Evolutionary conservation across 768 basidiomycete genomes (phyloP), one percentile per base, ranked within the genome.

Genomic region (Russula lepida): DNA sequence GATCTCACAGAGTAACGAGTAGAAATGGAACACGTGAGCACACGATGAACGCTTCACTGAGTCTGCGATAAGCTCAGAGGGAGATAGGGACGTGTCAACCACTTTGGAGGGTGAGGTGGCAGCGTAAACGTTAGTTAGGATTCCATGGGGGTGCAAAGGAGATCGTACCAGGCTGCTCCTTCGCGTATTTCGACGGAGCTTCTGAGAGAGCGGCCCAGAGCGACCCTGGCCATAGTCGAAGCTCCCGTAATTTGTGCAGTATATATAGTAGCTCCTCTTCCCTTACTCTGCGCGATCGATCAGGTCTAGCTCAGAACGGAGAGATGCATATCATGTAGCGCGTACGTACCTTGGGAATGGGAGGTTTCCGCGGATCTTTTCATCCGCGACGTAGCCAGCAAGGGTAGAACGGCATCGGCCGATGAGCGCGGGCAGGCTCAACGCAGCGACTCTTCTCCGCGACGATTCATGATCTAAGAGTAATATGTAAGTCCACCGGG

Each of bases 221-320:
- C 2, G 84, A 84, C 2, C 89, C 89, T 13, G 84, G 76, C 83
- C 84, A 89, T 11, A 97, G 73, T n/a, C 78, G 78, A 23, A 94
- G 74, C 37, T 81, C 79, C 13, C 83, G 75, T n/a, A 98, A 74
- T 63, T 91, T 89, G 44, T 82, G 82, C 13, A 98, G 74, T 28
- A 93, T 81, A 69, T 94, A 95, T 1, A 95, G 70, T 15, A 98
- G 69, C 67, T 98, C 95, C 67, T 95, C 92, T 71, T 98, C 93
- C 27, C 92, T 81, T 0, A 84, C 82, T 57, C 94, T 94, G 60
- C 4, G 25, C 23, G n/a, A 44, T 0, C 33, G 37, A 49, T 60
- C 41, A 46, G n/a, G 35, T 37, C 13, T 6, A 37, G 6, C 35
- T 6, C 52, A 32, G 2, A 11, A 53, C 21, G 9, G 1, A 41